A percentile compares a stretch with the other conserved stretches of the same genome.
Evolutionary conservation across 2,329 filamentous ascomycete species (phyloP).

Genomic region (Trichocomaceae sp.): DNA sequence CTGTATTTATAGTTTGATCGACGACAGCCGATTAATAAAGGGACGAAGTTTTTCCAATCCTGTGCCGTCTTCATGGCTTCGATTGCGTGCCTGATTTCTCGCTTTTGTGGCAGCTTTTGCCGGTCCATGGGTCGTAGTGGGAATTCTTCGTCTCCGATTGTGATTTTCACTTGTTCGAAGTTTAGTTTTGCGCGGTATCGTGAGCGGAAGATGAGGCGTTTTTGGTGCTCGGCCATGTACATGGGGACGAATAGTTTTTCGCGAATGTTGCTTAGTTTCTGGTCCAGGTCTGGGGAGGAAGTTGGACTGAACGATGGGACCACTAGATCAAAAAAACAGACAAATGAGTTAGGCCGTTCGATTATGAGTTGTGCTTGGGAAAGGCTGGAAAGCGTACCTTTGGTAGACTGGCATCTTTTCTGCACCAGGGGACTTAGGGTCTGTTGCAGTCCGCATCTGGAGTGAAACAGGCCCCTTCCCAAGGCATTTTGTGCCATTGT

Average conservation of each 20-base stretch:
- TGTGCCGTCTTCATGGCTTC: slow-evolving; percentile 31
- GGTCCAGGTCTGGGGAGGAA: slow-evolving; percentile 35
- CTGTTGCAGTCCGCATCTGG: slow-evolving; percentile 29
- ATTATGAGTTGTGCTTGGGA: neutral
- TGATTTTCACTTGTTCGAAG: slow-evolving; percentile 36
- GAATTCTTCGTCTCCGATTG: slow-evolving; percentile 34
- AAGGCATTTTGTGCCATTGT: slow-evolving; percentile 36
- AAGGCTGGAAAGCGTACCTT: slow-evolving; percentile 21
- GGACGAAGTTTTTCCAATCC: slow-evolving; percentile 37
- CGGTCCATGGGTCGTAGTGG: slow-evolving; percentile 32
- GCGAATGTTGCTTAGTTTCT: slow-evolving; percentile 36
- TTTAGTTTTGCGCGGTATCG: slow-evolving; percentile 30
- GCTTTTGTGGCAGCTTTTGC: slow-evolving; percentile 28
- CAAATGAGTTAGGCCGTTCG: neutral
- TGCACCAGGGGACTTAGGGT: slow-evolving; percentile 27
- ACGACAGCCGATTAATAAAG: slow-evolving; percentile 35
- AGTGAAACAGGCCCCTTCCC: slow-evolving; percentile 34
- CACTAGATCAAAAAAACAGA: slow-evolving; percentile 13
- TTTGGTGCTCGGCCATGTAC: slow-evolving; percentile 32
- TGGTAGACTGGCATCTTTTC: slow-evolving; percentile 26
- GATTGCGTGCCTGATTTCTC: slow-evolving; percentile 26
- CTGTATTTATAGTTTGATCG: slow-evolving; percentile 24
- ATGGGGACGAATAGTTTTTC: slow-evolving; percentile 40
- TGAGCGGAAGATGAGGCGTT: slow-evolving; percentile 34
- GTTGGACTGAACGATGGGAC: slow-evolving; percentile 37